These are phyloP conservation scores for Diaporthe citriasiana DNA, from an alignment of 2,329 filamentous ascomycete species.

Conservation along the genomic window DNA sequence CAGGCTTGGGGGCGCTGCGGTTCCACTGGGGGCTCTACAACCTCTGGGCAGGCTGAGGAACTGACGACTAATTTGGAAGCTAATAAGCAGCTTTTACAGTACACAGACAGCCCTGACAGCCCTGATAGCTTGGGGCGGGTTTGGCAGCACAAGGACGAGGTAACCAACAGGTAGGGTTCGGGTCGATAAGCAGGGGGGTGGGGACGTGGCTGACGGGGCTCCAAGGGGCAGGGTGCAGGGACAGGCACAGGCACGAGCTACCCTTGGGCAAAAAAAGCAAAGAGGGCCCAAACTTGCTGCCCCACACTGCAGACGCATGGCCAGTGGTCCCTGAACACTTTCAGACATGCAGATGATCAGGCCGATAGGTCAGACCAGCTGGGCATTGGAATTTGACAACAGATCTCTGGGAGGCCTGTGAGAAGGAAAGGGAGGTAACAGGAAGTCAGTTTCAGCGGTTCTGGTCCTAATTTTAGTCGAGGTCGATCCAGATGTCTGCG, in stretches of 20 bases:
- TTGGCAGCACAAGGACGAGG: background rate
- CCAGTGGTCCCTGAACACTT: background rate
- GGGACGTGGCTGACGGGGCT: background rate
- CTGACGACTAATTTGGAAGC: background rate
- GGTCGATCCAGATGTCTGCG: conserved; percentile 33
- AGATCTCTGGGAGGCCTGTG: conserved; percentile 22
- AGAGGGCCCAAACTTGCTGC: background rate
- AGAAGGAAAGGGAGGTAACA: conserved; percentile 10
- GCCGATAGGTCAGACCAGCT: background rate
- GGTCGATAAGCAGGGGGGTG: background rate
- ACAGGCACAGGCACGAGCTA: conserved; percentile 9
- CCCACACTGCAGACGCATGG: background rate
- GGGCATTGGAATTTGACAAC: background rate
- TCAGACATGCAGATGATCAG: background rate
- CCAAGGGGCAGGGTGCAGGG: background rate
- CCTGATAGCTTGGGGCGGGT: too few relatives aligned
- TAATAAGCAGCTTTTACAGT: background rate
- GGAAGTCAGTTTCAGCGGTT: conserved; percentile 24
- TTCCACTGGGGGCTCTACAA: conserved; percentile 12
- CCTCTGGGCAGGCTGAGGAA: background rate
- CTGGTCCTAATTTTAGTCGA: conserved; percentile 33
- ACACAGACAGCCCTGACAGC: background rate
- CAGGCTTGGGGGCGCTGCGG: background rate
- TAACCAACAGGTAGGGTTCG: conserved; percentile 4
- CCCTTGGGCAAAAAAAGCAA: conserved; percentile 13